phyloP scores from a whole-genome alignment of 2,329 filamentous ascomycete genomes.

The Mariannaea elegans region DNA sequence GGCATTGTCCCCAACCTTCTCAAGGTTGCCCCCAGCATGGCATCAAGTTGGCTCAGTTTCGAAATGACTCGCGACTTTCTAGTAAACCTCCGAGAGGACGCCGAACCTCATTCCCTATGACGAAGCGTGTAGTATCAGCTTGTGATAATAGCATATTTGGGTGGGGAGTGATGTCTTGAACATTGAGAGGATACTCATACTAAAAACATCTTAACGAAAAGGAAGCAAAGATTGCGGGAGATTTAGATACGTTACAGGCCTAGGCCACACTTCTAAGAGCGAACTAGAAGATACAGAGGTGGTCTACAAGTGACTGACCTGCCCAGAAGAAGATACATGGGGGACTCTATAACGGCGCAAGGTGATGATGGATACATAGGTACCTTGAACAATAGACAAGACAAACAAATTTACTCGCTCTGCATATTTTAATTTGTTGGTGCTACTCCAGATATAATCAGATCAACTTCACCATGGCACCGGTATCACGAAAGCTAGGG shows the following conservation, averaged over 20 bases:
- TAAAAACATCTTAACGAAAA: not conserved
- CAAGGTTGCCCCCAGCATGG: conserved; percentile 98
- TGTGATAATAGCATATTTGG: conserved; percentile 31
- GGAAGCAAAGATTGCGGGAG: not conserved
- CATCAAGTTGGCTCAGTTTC: conserved; percentile 97
- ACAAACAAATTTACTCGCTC: not conserved
- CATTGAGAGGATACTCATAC: not conserved
- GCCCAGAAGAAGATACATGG: not conserved
- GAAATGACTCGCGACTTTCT: conserved; percentile 92
- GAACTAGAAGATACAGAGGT: not conserved
- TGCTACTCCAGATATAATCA: too few relatives aligned
- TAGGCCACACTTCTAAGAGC: not conserved
- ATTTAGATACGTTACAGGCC: conserved; percentile 2
- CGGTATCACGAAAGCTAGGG: too few relatives aligned
- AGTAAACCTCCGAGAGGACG: conserved; percentile 65
- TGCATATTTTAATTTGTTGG: not conserved
- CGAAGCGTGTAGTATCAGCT: conserved; percentile 23
- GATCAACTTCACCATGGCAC: too few relatives aligned
- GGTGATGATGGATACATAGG: conserved; percentile 18
- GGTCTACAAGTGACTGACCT: not conserved
- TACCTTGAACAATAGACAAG: conserved; percentile 15
- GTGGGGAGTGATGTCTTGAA: not conserved
- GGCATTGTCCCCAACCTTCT: conserved; percentile 94
- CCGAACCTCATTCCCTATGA: conserved; percentile 40
- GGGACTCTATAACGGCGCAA: conserved; percentile 6